Conservation (phyloP, 108 stramenopile genomes). For the Hondaea fermentalgiana region DNA sequence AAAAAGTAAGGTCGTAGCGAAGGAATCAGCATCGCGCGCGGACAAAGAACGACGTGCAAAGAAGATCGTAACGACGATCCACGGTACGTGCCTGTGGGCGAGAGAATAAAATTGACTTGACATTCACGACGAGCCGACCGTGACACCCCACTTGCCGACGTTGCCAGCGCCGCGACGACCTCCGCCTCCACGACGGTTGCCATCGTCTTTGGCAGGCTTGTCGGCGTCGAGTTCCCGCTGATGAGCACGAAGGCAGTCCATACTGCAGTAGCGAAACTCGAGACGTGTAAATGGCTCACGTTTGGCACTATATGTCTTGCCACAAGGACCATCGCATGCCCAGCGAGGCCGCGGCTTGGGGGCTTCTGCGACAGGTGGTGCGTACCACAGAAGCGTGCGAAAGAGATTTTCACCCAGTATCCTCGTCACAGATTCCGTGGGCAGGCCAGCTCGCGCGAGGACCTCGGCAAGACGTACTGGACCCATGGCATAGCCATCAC, state of each 20-base stretch:
- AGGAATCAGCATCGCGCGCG: too few relatives aligned
- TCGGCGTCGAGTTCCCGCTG: not conserved
- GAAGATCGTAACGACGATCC: too few relatives aligned
- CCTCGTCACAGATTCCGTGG: not conserved
- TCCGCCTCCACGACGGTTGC: not conserved
- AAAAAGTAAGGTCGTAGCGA: too few relatives aligned
- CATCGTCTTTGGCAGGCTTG: not conserved
- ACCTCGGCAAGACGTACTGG: not conserved
- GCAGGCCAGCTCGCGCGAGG: not conserved
- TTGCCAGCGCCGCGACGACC: not conserved
- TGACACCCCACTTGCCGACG: not conserved
- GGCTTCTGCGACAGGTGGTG: not conserved
- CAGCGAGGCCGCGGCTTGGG: not conserved
- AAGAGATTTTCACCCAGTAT: not conserved
- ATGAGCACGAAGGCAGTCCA: not conserved
- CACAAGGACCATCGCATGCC: slow-evolving; percentile 7
- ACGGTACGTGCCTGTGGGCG: too few relatives aligned
- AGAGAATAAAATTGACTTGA: too few relatives aligned
- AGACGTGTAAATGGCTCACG: not conserved
- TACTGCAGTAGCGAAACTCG: not conserved
- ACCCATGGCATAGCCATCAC: not conserved
- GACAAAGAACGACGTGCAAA: too few relatives aligned
- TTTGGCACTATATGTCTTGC: not conserved
- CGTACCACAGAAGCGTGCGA: not conserved
- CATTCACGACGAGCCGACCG: not conserved